These are phyloP conservation scores for Melampsora abietis-canadensis DNA, from an alignment of 1,284 basidiomycete species.

Conservation along the genomic window DNA sequence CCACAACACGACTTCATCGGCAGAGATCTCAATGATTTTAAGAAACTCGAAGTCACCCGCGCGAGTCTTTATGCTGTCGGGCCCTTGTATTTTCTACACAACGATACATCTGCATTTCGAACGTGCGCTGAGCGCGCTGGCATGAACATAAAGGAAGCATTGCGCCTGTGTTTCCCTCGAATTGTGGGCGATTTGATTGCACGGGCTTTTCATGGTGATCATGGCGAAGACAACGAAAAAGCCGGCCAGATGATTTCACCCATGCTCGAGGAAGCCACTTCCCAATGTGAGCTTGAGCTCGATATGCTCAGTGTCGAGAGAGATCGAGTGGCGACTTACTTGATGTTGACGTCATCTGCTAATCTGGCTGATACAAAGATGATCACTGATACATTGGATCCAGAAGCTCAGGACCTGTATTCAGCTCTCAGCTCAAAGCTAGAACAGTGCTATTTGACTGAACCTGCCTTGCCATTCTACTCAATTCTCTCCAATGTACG, in stretches of 20 bases:
- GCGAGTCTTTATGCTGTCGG: constrained; percentile 56
- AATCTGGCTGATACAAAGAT: constrained; percentile 6
- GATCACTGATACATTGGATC: constrained; percentile 12
- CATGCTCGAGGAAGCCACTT: constrained; percentile 1
- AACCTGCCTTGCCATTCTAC: constrained; percentile 38
- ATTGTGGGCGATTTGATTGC: constrained; percentile 36
- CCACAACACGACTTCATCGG: constrained; percentile 49
- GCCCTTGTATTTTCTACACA: constrained; percentile 22
- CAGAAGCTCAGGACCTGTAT: constrained; percentile 29
- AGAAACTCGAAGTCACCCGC: constrained; percentile 70
- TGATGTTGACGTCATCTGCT: constrained; percentile 18
- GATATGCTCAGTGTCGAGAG: constrained; percentile 31
- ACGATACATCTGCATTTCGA: constrained; percentile 14
- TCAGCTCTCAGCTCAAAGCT: constrained; percentile 21
- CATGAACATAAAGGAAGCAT: constrained; percentile 17
- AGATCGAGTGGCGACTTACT: constrained; percentile 20
- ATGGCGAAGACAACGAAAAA: neutral
- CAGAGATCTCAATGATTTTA: constrained; percentile 65
- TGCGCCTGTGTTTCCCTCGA: constrained; percentile 19
- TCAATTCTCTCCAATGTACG: constrained; percentile 16
- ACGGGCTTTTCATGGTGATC: constrained; percentile 20
- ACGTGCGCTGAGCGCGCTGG: constrained; percentile 9
- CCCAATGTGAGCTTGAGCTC: constrained; percentile 8
- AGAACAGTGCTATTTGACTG: constrained; percentile 3
- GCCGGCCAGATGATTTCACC: constrained; percentile 18